Base-by-base conservation (phyloP, 331 rosid species). In the Quercus phellos region DNA sequence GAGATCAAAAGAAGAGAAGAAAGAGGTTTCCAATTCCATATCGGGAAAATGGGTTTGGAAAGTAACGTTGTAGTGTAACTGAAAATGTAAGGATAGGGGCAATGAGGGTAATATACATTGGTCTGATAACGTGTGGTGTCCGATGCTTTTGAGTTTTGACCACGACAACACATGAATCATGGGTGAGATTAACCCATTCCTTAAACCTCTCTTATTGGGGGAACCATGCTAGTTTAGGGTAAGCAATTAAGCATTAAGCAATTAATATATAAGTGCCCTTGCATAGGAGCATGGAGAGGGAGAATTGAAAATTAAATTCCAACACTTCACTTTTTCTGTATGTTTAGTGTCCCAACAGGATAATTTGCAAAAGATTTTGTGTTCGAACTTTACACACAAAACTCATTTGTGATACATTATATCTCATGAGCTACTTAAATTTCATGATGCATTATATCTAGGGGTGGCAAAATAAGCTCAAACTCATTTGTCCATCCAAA, bases 41-140 rank as follows among this genome's bases (percentile, higher is more conserved):
- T 88, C 55, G 5, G 90, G 94, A 87, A 46, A 81, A 55, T 68
- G 68, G 67, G 51, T 69, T 55, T 72, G 58, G 50, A 89, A 91
- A 93, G 97, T 74, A 42, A 9, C 72, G 53, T 84, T 90, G 93
- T 87, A 89, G 88, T 78, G 84, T 91, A 91, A 83, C 93, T 81
- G 30, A 46, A 83, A 90, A 83, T 85, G 78, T 81, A 73, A 73
- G 64, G 51, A 68, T 63, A 73, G 70, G 55, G 73, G 56, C 46
- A 46, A 63, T 66, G 19, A 18, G 56, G 68, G 76, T 38, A 38
- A 38, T 8, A 54, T 58, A 74, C 50, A 29, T 55, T 85, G 73
- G 77, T 70, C 83, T 72, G 74, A 35, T 55, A 53, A 54, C 56
- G 42, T 58, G 74, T 76, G 59, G 70, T 35, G 79, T 21, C 84